Conservation (phyloP, 306 rosid species). For the Boehmeria nivea region DNA sequence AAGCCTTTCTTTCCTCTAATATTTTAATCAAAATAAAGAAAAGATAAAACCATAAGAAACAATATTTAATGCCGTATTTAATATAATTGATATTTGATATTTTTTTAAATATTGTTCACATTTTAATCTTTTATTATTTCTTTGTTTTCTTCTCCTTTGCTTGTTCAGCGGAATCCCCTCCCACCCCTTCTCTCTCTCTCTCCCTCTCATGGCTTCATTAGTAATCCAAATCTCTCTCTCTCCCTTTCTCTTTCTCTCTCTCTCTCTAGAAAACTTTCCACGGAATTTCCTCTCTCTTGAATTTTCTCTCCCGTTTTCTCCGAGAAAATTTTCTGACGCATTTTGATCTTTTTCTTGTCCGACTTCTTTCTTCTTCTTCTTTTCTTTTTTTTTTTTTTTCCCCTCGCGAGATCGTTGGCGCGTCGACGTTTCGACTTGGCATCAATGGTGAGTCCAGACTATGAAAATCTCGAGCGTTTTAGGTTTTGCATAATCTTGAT, state of each 20-base stretch:
- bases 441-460: constrained; percentile 37
- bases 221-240: constrained; percentile 48
- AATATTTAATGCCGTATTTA: constrained; percentile 1
- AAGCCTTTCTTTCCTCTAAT: background rate
- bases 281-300: constrained; percentile 21
- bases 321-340: constrained; percentile 28
- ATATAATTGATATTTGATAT: background rate
- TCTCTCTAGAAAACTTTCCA: constrained; percentile 37
- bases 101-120: too few species aligned
- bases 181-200: background rate
- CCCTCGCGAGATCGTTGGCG: constrained; percentile 11
- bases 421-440: constrained; percentile 22
- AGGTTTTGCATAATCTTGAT: constrained; percentile 1
- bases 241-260: constrained; percentile 3
- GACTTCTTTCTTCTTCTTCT: background rate
- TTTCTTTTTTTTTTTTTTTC: background rate
- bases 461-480: constrained; percentile 7
- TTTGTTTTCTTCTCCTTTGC: constrained; percentile 4
- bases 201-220: constrained; percentile 35
- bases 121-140: too few species aligned
- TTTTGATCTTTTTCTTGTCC: constrained; percentile 37
- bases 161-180: constrained; percentile 37
- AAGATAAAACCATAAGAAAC: background rate
- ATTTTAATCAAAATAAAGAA: background rate
- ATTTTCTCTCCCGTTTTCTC: constrained; percentile 20